Percentiles rank a stretch among this genome's conserved stretches.
phyloP scores from a whole-genome alignment of 2,329 filamentous ascomycete genomes.

The Pestalotiopsis sp. region DNA sequence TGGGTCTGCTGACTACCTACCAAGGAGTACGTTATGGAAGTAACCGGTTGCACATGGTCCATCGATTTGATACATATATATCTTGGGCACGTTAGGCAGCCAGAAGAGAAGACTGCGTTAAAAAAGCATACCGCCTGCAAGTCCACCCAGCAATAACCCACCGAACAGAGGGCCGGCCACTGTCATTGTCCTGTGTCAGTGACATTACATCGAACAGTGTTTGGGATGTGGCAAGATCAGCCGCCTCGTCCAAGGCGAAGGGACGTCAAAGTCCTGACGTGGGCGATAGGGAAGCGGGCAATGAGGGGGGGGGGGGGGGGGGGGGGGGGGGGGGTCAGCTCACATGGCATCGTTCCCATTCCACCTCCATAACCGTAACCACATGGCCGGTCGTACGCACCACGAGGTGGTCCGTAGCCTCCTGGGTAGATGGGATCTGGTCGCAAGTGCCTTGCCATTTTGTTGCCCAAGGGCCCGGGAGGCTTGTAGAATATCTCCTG shows the following conservation, averaged over 20 bases:
- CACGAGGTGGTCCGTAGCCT: conserved; percentile 47
- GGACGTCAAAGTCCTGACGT: no score
- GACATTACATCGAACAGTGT: conserved; percentile 35
- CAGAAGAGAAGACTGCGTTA: not conserved
- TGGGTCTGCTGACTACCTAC: no score
- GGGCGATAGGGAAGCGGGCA: no score
- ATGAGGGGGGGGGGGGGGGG: not conserved
- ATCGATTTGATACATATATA: not conserved
- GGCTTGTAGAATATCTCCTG: conserved; percentile 29
- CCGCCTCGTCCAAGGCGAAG: no score
- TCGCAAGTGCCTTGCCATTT: conserved; percentile 48
- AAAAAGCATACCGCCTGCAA: conserved; percentile 43
- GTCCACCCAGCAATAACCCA: conserved; percentile 47
- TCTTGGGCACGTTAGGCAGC: not conserved
- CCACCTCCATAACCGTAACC: conserved; percentile 47
- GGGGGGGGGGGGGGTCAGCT: not conserved
- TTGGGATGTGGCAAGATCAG: no score
- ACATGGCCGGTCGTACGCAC: conserved; percentile 48
- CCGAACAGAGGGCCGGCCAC: conserved; percentile 48
- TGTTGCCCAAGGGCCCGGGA: conserved; percentile 39
- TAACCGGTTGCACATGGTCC: not conserved
- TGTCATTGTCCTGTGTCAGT: conserved; percentile 45
- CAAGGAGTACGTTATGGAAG: no score
- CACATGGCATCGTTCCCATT: conserved; percentile 39
- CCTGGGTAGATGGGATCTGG: conserved; percentile 43